Conservation (phyloP, 176 grass and related monocot species). For the Phragmites australis region DNA sequence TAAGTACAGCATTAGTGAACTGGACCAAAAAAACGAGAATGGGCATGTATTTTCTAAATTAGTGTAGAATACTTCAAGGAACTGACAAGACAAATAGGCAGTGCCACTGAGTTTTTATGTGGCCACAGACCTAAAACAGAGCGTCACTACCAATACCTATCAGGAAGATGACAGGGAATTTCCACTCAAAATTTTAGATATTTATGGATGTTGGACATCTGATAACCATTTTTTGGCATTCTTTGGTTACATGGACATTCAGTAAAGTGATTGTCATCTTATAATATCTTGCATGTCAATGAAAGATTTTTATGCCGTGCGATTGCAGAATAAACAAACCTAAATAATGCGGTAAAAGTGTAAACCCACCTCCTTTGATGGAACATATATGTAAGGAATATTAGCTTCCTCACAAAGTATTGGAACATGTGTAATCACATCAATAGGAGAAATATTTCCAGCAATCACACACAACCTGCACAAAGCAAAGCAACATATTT, state of each 20-base stretch:
- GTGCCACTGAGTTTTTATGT: not conserved
- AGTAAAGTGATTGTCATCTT: not conserved
- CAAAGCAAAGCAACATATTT: not conserved
- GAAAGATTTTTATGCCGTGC: not conserved
- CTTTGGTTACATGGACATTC: not conserved
- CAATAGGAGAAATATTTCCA: constrained; percentile 94
- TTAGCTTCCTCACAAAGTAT: constrained; percentile 84
- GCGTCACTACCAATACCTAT: not conserved
- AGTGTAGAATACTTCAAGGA: not conserved
- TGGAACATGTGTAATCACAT: constrained; percentile 91
- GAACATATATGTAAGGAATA: constrained; percentile 84
- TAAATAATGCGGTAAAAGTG: not conserved
- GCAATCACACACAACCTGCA: constrained; percentile 85
- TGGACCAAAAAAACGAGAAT: not conserved
- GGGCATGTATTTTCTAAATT: not conserved
- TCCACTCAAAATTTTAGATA: not conserved
- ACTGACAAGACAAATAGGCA: not conserved
- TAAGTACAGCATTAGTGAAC: not conserved
- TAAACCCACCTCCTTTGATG: constrained; percentile 57
- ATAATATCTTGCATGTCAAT: not conserved
- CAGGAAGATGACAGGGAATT: not conserved
- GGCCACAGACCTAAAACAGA: not conserved
- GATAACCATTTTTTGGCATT: not conserved
- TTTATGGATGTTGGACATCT: not conserved
- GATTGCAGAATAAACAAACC: not conserved